A percentile compares a stretch with the other conserved stretches of the same genome.
Conservation (phyloP, 1,284 basidiomycete species). For the Trametes versicolor region DNA sequence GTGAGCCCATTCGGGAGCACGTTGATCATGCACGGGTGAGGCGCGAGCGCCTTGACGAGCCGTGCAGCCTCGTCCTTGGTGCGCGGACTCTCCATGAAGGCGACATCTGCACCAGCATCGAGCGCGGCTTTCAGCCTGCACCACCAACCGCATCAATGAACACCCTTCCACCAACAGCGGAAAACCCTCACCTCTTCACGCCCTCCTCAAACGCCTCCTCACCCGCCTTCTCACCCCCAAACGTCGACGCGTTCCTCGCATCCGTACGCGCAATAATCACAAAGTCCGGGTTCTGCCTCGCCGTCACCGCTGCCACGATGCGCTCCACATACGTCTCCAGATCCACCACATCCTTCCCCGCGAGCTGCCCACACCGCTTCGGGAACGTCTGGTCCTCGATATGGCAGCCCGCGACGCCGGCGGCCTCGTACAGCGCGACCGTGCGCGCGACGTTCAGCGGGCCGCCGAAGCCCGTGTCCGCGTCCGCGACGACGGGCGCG, state of each 20-base stretch:
- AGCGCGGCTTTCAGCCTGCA: constrained; percentile 37
- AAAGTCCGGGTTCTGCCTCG: constrained; percentile 39
- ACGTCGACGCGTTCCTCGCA: constrained; percentile 39
- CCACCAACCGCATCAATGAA: neutral
- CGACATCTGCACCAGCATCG: constrained; percentile 39
- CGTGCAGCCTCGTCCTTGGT: constrained; percentile 37
- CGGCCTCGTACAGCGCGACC: constrained; percentile 39
- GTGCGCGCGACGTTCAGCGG: constrained; percentile 42
- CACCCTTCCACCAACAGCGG: neutral
- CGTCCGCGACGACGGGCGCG: constrained; percentile 41
- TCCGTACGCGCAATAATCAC: constrained; percentile 42
- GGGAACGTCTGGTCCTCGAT: constrained; percentile 44
- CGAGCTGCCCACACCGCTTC: constrained; percentile 40
- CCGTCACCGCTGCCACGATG: constrained; percentile 40
- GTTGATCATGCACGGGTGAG: constrained; percentile 42
- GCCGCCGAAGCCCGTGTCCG: constrained; percentile 43
- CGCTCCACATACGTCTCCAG: constrained; percentile 42
- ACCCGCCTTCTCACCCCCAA: constrained; percentile 37
- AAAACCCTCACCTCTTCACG: constrained; percentile 31
- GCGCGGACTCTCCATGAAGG: constrained; percentile 41
- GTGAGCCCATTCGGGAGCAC: constrained; percentile 40
- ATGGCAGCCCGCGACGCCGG: constrained; percentile 41
- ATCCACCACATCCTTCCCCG: constrained; percentile 41
- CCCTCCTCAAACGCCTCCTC: constrained; percentile 40
- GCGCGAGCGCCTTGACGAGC: constrained; percentile 38